Base-by-base conservation (phyloP, 2,329 filamentous ascomycete genomes). In the Pyrenochaeta sp. region DNA sequence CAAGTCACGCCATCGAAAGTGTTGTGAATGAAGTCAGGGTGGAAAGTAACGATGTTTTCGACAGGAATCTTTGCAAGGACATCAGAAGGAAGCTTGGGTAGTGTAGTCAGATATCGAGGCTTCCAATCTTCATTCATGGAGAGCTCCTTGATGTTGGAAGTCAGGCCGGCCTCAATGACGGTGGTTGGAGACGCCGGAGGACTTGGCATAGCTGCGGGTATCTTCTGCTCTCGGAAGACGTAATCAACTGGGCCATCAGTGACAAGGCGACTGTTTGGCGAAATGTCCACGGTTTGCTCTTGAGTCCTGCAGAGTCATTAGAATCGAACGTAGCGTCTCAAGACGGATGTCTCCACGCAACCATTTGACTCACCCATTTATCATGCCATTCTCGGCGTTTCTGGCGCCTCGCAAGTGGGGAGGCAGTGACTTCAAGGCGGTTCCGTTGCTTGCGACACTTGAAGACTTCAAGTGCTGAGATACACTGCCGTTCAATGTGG, bases 1-100 rank as follows among this genome's bases (percentile, higher is more conserved):
- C 78, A 81, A 6, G 72, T 52, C 0, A 62, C 62, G 22, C 80
- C 81, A 15, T 71, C 71, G n/a, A 82, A 61, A 13, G 63, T 57
- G n/a, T 70, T 61, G 27, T 64, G 60, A 15, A 83, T 66, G 57
- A 82, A 77, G 27, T 78, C 71, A 28, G 64, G 71, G 9, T 69
- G 66, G 64, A 83, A 83, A 13, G 74, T 76, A 22, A 68, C 57
- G 52, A 59, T 73, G 25, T 57, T 19, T 1, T 52, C 27, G 0
- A 56, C 2, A 0, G 76, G 76, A 40, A 79, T 70, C 5, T 56
- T 50, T 13, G 50, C 22, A 2, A 60, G 43, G 10, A 56, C 30
- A 1, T 50, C 28, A 6, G 45, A 15, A 8, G 62, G 19, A 4
- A 76, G 59, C 0, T 65, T 34, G 2, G 62, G 47, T n/a, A 82